phyloP scores from a whole-genome alignment of 352 stramenopile genomes.

The Globisporangium abappressorium region DNA sequence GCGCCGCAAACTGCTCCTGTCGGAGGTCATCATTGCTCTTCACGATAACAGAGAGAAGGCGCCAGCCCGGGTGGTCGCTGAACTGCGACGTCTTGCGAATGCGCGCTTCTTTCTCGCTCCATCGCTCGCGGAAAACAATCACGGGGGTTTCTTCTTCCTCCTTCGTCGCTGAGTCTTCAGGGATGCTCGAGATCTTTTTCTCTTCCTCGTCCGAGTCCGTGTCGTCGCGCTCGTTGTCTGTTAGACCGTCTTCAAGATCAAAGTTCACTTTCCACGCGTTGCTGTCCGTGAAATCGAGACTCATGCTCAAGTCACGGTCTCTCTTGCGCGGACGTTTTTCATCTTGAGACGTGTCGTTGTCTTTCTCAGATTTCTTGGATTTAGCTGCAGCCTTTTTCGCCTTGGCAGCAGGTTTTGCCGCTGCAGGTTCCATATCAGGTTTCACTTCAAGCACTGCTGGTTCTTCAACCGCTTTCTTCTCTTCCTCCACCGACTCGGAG shows the following conservation, averaged over 20 bases:
- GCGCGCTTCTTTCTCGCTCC: slow-evolving; percentile 71
- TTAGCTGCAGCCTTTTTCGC: background rate
- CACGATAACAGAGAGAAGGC: slow-evolving; percentile 92
- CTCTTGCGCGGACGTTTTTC: slow-evolving; percentile 27
- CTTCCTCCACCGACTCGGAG: background rate
- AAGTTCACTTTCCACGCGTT: slow-evolving; percentile 76
- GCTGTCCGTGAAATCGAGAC: slow-evolving; percentile 68
- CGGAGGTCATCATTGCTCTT: slow-evolving; percentile 98
- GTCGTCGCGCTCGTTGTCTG: slow-evolving; percentile 41
- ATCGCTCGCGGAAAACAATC: slow-evolving; percentile 82
- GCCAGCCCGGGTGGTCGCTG: slow-evolving; percentile 55
- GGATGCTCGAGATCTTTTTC: slow-evolving; percentile 45
- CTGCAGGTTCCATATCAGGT: background rate
- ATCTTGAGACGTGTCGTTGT: slow-evolving; percentile 26
- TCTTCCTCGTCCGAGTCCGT: slow-evolving; percentile 12
- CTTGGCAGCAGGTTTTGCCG: background rate
- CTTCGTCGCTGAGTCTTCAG: slow-evolving; percentile 31
- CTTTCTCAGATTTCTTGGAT: slow-evolving; percentile 5
- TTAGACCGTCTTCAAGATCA: slow-evolving; percentile 62
- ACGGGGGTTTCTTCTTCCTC: slow-evolving; percentile 50
- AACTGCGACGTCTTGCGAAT: slow-evolving; percentile 57
- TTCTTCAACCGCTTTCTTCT: background rate
- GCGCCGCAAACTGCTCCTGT: slow-evolving; percentile 97
- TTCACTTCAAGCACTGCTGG: background rate
- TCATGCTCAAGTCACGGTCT: slow-evolving; percentile 58